Conservation (phyloP, 345 rosid genomes). For the Combretum micranthum region DNA sequence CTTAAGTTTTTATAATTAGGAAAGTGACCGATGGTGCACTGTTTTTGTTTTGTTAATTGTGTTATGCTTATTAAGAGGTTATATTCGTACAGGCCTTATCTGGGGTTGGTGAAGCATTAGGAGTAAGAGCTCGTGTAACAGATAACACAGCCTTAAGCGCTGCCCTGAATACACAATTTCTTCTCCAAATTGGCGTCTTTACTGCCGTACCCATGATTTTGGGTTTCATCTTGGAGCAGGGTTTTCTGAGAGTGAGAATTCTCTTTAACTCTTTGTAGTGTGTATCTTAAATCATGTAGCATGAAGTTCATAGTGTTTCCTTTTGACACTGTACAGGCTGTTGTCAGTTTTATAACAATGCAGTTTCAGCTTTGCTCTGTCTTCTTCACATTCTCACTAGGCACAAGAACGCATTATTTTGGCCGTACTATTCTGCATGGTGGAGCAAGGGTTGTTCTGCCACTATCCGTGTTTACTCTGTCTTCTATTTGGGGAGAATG, state of each 20-base stretch:
- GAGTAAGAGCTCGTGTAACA: constrained; percentile 43
- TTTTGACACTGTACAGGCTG: constrained; percentile 50
- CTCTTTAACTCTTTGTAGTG: constrained; percentile 1
- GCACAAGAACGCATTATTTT: constrained; percentile 92
- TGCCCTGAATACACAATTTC: constrained; percentile 93
- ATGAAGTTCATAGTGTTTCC: neutral
- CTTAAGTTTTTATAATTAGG: too few relatives aligned
- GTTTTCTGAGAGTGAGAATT: constrained; percentile 48
- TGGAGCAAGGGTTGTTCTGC: constrained; percentile 73
- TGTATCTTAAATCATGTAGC: neutral
- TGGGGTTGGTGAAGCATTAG: constrained; percentile 76
- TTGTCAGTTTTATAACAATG: constrained; percentile 87
- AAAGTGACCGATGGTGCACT: neutral
- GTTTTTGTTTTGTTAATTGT: neutral
- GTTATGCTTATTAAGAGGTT: neutral
- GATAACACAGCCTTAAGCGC: constrained; percentile 65
- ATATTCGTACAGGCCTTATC: constrained; percentile 70
- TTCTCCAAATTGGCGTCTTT: constrained; percentile 89
- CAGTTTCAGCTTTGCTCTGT: constrained; percentile 94
- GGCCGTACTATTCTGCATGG: constrained; percentile 98
- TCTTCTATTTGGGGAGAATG: constrained; percentile 6
- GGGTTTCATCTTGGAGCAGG: constrained; percentile 65
- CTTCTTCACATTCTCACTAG: constrained; percentile 96
- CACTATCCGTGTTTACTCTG: neutral
- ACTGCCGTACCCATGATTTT: constrained; percentile 96